A percentile compares a stretch with the other conserved stretches of the same genome.
phyloP scores from a whole-genome alignment of 176 grass and related monocot genomes.

The Eleusine indica region DNA sequence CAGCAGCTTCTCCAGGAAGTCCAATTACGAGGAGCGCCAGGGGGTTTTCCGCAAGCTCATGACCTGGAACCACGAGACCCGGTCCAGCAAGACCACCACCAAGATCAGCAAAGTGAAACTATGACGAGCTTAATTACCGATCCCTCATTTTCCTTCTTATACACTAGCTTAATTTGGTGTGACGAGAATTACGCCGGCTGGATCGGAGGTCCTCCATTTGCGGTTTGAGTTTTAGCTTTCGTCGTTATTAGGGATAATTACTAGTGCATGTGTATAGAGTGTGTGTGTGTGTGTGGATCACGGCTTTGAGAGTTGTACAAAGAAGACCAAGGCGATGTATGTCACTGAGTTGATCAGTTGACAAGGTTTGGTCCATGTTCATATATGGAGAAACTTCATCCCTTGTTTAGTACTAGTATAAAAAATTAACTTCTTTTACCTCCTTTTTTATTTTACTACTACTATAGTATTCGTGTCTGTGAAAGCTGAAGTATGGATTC shows the following conservation, averaged over 20 bases:
- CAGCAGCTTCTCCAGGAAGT: slow-evolving; percentile 42
- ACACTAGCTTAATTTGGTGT: not conserved
- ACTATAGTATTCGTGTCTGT: too few relatives aligned
- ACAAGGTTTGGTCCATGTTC: slow-evolving; percentile 53
- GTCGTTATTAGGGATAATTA: slow-evolving; percentile 23
- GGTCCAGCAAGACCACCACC: slow-evolving; percentile 25
- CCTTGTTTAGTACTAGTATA: slow-evolving; percentile 43
- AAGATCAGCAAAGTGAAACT: slow-evolving; percentile 33
- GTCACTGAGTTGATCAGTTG: slow-evolving; percentile 54
- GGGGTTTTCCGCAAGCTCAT: slow-evolving; percentile 56
- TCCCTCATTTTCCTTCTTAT: not conserved
- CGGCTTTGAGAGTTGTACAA: slow-evolving; percentile 41
- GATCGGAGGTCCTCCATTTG: not conserved
- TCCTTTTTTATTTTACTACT: not conserved
- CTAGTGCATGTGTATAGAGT: slow-evolving; percentile 26
- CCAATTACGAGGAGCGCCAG: slow-evolving; percentile 45
- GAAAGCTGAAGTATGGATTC: not conserved
- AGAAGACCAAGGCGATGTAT: slow-evolving; percentile 64
- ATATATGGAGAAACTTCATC: slow-evolving; percentile 60
- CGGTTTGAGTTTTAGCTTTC: slow-evolving; percentile 24
- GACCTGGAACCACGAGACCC: slow-evolving; percentile 41
- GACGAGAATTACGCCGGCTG: not conserved
- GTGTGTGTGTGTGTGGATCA: not conserved
- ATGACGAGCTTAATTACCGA: not conserved
- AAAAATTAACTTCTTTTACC: slow-evolving; percentile 4